Base-by-base conservation (phyloP, 2,329 filamentous ascomycete genomes). In the Pseudopithomyces chartarum region DNA sequence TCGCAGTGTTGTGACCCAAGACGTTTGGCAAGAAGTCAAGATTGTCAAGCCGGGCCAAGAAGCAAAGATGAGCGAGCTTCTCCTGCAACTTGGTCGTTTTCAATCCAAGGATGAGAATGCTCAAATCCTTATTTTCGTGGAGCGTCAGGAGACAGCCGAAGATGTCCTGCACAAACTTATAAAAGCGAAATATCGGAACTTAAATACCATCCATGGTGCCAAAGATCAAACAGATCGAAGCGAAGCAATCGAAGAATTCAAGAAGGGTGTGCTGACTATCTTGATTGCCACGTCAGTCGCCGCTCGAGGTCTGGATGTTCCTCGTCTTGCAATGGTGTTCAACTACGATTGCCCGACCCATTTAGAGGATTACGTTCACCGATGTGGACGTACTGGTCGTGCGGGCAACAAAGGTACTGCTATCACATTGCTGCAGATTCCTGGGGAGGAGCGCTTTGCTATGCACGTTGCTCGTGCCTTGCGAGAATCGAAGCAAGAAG, bases 341-440 rank as follows among this genome's bases (percentile, higher is more conserved):
- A 98, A 98, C 77, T 97, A 92, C 73, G 93, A 97, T 71, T 91
- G 90, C 0, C 94, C 93, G 0, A 96, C 96, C 68, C 93, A 98
- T 78, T 78, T 97, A 59, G 95, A 99, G 77, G 95, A 98, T 71
- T 98, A 98, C 69, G 94, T 98, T 39, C 95, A 97, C 75, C 89
- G 95, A 61, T 92, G 91, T 54, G 95, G 95, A 46, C 91, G 95
- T 67, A 98, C 95, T 7, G 95, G 95, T 11, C 89, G 95, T 72
- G 95, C 95, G 44, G 95, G 95, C 39, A 96, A 97, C 69, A 97
- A 87, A 20, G 95, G 95, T 61, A 96, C 92, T 38, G 95, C 95
- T 0, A 91, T 99, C 49, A 99, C 95, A 0, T 97, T 98, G 71
- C 82, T 99, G 56, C 97, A 93, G 0, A 96, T 92, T 0, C 89